phyloP scores from a whole-genome alignment of 2,329 filamentous ascomycete species.

The Cryphonectria japonica region DNA sequence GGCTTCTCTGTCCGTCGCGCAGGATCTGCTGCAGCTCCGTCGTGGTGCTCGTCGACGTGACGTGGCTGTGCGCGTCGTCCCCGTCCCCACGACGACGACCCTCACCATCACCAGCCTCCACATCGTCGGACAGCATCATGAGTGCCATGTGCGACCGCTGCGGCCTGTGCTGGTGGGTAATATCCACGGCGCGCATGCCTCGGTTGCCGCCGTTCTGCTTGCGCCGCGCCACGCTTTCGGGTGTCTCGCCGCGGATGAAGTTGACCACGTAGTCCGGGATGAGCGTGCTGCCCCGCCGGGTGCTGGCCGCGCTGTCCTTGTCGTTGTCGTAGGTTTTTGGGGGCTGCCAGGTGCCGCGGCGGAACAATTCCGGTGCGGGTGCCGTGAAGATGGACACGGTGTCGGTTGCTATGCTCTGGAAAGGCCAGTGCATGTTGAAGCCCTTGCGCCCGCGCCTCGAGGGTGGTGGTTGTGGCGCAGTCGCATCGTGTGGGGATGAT shows the following conservation, averaged over 20 bases:
- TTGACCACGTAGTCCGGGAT: slow-evolving; percentile 61
- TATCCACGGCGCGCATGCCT: slow-evolving; percentile 39
- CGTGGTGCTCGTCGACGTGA: slow-evolving; percentile 24
- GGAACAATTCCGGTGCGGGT: slow-evolving; percentile 18
- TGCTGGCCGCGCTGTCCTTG: slow-evolving; percentile 28
- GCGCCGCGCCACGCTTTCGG: slow-evolving; percentile 53
- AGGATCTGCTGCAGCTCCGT: slow-evolving; percentile 31
- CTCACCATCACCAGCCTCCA: background rate
- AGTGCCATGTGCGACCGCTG: slow-evolving; percentile 43
- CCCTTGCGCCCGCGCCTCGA: slow-evolving; percentile 27
- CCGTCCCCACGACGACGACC: background rate
- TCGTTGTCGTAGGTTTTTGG: slow-evolving; percentile 17
- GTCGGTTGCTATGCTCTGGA: slow-evolving; percentile 38
- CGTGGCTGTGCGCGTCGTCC: slow-evolving; percentile 17
- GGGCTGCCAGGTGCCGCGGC: slow-evolving; percentile 36
- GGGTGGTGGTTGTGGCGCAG: slow-evolving; percentile 20
- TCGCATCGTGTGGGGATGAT: background rate
- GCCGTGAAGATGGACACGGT: slow-evolving; percentile 32
- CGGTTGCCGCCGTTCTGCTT: slow-evolving; percentile 42
- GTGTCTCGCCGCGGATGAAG: slow-evolving; percentile 59
- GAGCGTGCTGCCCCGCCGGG: slow-evolving; percentile 44
- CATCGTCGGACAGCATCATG: slow-evolving; percentile 35
- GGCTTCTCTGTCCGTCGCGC: slow-evolving; percentile 15
- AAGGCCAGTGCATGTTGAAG: slow-evolving; percentile 40
- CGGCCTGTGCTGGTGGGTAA: slow-evolving; percentile 36